Base-by-base conservation (phyloP, 2,329 filamentous ascomycete genomes). In the Lachnellula cervina region DNA sequence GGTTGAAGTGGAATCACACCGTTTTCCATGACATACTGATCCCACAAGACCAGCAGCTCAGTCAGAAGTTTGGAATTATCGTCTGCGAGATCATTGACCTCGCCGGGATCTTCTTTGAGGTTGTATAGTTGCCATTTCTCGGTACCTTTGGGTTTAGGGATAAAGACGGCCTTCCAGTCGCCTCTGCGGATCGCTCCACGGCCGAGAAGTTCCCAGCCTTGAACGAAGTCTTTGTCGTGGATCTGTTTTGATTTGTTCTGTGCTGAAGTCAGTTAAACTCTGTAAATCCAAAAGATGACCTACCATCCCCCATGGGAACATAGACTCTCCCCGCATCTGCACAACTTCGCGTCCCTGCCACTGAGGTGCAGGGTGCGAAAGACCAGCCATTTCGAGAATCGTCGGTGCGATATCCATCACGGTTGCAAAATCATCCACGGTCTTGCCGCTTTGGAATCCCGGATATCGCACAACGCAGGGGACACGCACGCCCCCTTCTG, bases 41-140 rank as follows among this genome's bases (percentile, higher is more conserved):
- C 77, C 80, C 81, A 84, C 21, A 79, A 70, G 62, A 76, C 74
- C 7, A 82, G 65, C 63, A 83, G 69, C 55, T 75, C 70, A 56
- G 75, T 63, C 40, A 83, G 57, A 4, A 73, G 69, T 48, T 78
- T 76, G 0, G 74, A 72, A 21, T 76, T 64, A 17, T 63, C 34
- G 17, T 73, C 72, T 0, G 71, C 67, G 25, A 79, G 61, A 62
- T 80, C 76, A 48, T 76, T 66, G 0, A 76, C 70, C 66, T 84
- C 78, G 4, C 79, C 79, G 0, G 77, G 77, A 58, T 84, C 80
- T 25, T 25, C 3, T 1, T 69, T 68, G 6, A 83, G 70, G 62
- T 83, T 76, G 63, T 81, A 83, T 40, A 84, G 68, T 68, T 83
- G 77, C 80, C 80, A 84, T 25, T 74, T 74, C 63, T 81, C 80